Conservation (phyloP, 2,329 filamentous ascomycete species). For the Neoarthrinium moseri region DNA sequence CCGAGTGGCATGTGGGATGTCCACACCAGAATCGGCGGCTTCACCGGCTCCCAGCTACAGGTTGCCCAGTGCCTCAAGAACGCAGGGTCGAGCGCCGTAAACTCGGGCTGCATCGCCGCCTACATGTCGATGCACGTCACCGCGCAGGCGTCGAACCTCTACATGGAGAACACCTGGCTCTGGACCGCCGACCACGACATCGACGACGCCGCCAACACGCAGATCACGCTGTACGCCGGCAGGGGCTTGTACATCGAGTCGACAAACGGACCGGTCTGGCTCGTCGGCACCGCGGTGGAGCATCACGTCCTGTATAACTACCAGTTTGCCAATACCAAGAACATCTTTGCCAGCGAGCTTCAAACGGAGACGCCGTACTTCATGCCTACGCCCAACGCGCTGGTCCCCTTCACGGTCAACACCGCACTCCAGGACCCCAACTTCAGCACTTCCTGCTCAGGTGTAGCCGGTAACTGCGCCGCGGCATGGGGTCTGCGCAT, state of each 20-base stretch:
- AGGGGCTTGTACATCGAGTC: slow-evolving; percentile 46
- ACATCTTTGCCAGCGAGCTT: slow-evolving; percentile 59
- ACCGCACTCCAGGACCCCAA: slow-evolving; percentile 40
- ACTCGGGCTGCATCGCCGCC: slow-evolving; percentile 32
- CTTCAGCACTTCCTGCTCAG: slow-evolving; percentile 43
- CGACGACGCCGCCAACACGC: slow-evolving; percentile 45
- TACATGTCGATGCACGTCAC: slow-evolving; percentile 39
- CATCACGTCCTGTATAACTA: slow-evolving; percentile 64
- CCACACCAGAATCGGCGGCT: slow-evolving; percentile 73
- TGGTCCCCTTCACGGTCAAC: slow-evolving; percentile 46
- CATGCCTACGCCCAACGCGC: slow-evolving; percentile 57
- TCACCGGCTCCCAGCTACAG: slow-evolving; percentile 66
- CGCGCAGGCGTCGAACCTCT: slow-evolving; percentile 27
- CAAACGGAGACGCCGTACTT: slow-evolving; percentile 70
- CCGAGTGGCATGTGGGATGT: slow-evolving; percentile 69
- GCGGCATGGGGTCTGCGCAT: slow-evolving; percentile 61
- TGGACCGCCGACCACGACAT: slow-evolving; percentile 55
- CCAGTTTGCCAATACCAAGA: slow-evolving; percentile 54
- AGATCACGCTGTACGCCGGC: slow-evolving; percentile 51
- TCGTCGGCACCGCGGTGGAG: slow-evolving; percentile 59
- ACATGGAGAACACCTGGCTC: slow-evolving; percentile 44
- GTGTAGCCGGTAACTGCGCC: slow-evolving; percentile 36
- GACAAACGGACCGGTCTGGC: slow-evolving; percentile 45
- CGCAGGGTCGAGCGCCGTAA: slow-evolving; percentile 27
- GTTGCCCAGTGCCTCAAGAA: slow-evolving; percentile 64